A percentile compares a stretch with the other conserved stretches of the same genome.
phyloP scores from a whole-genome alignment of 345 rosid genomes.

The Combretum micranthum region DNA sequence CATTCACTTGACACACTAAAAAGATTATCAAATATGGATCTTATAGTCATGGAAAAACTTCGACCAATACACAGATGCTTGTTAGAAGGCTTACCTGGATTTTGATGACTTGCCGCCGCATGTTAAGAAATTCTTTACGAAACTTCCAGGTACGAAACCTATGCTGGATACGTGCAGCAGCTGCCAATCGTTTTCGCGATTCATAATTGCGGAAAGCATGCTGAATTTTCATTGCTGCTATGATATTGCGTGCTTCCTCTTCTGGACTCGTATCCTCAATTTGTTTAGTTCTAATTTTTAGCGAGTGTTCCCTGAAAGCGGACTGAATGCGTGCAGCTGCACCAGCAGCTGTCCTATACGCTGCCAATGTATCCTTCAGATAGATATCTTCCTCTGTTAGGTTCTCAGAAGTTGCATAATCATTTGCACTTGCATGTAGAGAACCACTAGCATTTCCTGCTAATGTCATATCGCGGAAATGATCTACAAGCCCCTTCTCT shows the following conservation, averaged over 20 bases:
- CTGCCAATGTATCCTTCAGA: conserved; percentile 73
- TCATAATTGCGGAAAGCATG: conserved; percentile 81
- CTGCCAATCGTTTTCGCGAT: conserved; percentile 58
- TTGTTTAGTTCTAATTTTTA: conserved; percentile 45
- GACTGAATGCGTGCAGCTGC: conserved; percentile 87
- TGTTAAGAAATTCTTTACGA: conserved; percentile 56
- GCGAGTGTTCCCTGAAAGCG: conserved; percentile 79
- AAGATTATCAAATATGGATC: too few relatives aligned
- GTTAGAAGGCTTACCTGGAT: conserved; percentile 54
- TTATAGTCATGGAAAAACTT: too few relatives aligned
- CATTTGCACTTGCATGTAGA: conserved; percentile 38
- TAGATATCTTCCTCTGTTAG: conserved; percentile 52
- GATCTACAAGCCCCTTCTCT: conserved; percentile 74
- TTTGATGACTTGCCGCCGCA: conserved; percentile 69
- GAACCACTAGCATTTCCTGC: conserved; percentile 83
- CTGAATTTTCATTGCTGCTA: conserved; percentile 94
- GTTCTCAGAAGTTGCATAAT: conserved; percentile 24
- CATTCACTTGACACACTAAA: too few relatives aligned
- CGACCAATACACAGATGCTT: too few relatives aligned
- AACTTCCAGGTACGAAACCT: conserved; percentile 87
- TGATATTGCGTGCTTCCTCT: conserved; percentile 62
- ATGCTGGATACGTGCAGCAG: conserved; percentile 76
- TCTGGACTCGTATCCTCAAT: conserved; percentile 41
- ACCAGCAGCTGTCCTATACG: conserved; percentile 81
- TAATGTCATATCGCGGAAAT: conserved; percentile 63